Percentiles rank a stretch among this genome's conserved stretches.
Conservation (phyloP, 78 protist species). For the Pigoraptor vietnamica region DNA sequence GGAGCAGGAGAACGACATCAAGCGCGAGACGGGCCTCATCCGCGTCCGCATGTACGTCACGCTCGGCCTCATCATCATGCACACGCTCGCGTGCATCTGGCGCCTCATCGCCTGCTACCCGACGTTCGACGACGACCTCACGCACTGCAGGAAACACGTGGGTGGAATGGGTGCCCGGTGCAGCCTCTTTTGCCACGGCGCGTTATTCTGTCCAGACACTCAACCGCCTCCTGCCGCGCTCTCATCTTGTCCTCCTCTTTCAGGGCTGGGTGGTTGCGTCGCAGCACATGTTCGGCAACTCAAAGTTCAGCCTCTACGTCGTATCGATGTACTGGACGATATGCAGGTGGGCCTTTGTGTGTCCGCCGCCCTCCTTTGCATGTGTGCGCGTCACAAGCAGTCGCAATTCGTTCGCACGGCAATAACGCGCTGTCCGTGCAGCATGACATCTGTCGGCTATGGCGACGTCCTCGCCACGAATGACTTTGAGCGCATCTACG, state of each 20-base stretch:
- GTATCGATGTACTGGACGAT: not conserved
- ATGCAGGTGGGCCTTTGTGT: not conserved
- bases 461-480: not conserved
- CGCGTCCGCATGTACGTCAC: not conserved
- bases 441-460: not conserved
- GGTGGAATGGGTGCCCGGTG: too few relatives aligned
- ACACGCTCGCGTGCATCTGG: not conserved
- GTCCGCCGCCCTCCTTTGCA: not conserved
- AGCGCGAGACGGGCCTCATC: not conserved
- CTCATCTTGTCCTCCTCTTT: not conserved
- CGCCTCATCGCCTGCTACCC: not conserved
- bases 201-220: too few relatives aligned
- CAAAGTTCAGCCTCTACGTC: not conserved
- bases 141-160: not conserved
- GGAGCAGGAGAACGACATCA: not conserved
- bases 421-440: not conserved
- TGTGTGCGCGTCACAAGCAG: not conserved
- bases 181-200: too few relatives aligned
- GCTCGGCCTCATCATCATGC: not conserved
- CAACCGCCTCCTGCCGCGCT: too few relatives aligned
- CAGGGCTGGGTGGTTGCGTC: not conserved
- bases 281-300: not conserved
- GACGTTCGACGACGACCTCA: not conserved
- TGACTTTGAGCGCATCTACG: not conserved
- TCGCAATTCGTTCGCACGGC: too few relatives aligned